Base-by-base conservation (phyloP, 2,329 filamentous ascomycete genomes). In the Epichloe uncinata region DNA sequence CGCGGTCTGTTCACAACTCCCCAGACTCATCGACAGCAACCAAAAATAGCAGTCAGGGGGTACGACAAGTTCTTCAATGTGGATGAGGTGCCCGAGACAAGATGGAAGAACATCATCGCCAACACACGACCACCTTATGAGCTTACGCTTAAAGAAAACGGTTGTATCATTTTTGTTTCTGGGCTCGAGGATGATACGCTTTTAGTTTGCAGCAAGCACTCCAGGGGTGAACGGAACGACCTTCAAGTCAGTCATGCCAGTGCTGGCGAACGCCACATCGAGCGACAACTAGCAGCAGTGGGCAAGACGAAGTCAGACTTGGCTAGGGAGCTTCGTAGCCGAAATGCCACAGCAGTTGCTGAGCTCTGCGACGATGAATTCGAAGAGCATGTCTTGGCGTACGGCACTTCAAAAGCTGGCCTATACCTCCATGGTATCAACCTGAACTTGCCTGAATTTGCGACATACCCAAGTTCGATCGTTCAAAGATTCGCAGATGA, bases 51-150 rank as follows among this genome's bases (percentile, higher is more conserved):
- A 1, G 81, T 88, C 45, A 79, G 93, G 58, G 93, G 93, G 93
- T 98, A 98, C 68, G 91, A 98, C 74, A 98, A 98, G 69, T 98
- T 98, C 72, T 98, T 98, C 79, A 98, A 98, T 60, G 77, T 87
- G 40, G 79, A 79, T 47, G 93, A 98, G 69, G 84, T 95, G 7
- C 66, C 71, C 44, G 80, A 85, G 56, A 98, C 93, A 3, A 77
- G 82, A 59, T 98, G 93, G 93, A 66, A 72, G 15, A 86, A 84
- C 60, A 87, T 98, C 53, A 73, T 84, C 61, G 67, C 69, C 30
- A 76, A 85, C 50, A 97, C 93, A 0, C 72, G 79, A 55, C 89
- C 88, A 0, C 93, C 93, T 0, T 98, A 97, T 60, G 93, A 98
- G 68, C 72, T 98, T 50, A 97, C 89, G 51, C 80, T 97, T 48